phyloP scores from a whole-genome alignment of 768 basidiomycete species.

The Hirschioporus abietinus region DNA sequence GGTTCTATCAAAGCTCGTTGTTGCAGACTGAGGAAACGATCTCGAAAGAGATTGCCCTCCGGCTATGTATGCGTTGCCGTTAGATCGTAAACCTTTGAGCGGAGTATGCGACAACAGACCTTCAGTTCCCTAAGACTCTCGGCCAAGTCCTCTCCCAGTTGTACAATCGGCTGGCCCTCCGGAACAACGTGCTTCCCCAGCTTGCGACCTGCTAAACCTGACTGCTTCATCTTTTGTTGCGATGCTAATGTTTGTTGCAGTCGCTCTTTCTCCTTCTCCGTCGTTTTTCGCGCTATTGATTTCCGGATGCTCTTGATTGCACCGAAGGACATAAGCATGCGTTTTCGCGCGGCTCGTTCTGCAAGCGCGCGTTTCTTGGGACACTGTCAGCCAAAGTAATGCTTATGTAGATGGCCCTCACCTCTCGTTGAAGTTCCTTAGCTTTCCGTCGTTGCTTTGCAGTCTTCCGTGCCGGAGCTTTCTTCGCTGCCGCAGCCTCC shows the following conservation, averaged over 20 bases:
- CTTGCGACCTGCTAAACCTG: conserved; percentile 66
- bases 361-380: conserved; percentile 59
- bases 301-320: conserved; percentile 50
- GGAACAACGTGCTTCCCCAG: conserved; percentile 79
- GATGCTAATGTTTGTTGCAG: conserved; percentile 37
- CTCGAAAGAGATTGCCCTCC: conserved; percentile 90
- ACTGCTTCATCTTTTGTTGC: conserved; percentile 45
- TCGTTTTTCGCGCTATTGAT: conserved; percentile 28
- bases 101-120: conserved; percentile 38
- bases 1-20: conserved; percentile 86
- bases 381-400: conserved; percentile 4
- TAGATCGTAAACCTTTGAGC: neutral
- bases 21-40: conserved; percentile 83
- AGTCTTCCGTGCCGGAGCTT: conserved; percentile 46
- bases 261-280: conserved; percentile 32
- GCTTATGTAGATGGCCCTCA: conserved; percentile 23
- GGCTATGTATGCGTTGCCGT: conserved; percentile 49
- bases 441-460: conserved; percentile 68
- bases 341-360: conserved; percentile 55
- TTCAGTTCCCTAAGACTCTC: conserved; percentile 81
- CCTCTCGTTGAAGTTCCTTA: conserved; percentile 58
- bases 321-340: conserved; percentile 53
- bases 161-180: conserved; percentile 68
- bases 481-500: conserved; percentile 31
- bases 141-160: conserved; percentile 84